A percentile compares a stretch with the other conserved stretches of the same genome.
phyloP scores from a whole-genome alignment of 2,329 filamentous ascomycete genomes.

The Blastomyces gilchristii region DNA sequence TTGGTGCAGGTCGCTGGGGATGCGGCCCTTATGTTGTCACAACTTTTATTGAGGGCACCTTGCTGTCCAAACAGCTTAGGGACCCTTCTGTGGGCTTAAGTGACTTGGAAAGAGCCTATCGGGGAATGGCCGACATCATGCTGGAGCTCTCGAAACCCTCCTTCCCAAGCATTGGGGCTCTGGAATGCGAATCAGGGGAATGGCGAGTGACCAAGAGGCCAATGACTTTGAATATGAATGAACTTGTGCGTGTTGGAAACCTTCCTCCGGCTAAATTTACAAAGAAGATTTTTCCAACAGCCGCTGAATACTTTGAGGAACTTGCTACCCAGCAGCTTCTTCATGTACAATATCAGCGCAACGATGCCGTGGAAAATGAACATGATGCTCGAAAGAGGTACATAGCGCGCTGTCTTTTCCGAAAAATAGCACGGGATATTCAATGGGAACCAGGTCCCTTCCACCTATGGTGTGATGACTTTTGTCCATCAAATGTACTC shows the following conservation, averaged over 20 bases:
- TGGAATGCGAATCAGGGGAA: slow-evolving; percentile 4
- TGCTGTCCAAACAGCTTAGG: slow-evolving; percentile 12
- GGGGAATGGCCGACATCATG: slow-evolving; percentile 11
- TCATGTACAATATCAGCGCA: slow-evolving; percentile 34
- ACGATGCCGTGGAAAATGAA: slow-evolving; percentile 27
- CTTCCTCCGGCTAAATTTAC: slow-evolving; percentile 8
- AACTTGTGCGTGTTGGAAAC: slow-evolving; percentile 13
- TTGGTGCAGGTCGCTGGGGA: slow-evolving; percentile 4
- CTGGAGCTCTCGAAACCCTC: slow-evolving; percentile 13
- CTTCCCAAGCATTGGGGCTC: slow-evolving; percentile 13
- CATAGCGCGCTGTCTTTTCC: slow-evolving; percentile 35
- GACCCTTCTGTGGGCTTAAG: slow-evolving; percentile 10
- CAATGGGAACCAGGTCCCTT: slow-evolving; percentile 14
- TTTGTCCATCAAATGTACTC: slow-evolving; percentile 27
- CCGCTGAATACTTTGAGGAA: slow-evolving; percentile 8
- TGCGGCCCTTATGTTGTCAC: slow-evolving; percentile 10
- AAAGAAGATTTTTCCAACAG: slow-evolving; percentile 4
- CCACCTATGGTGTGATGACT: slow-evolving; percentile 28
- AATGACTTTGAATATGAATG: slow-evolving; percentile 14
- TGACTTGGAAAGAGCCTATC: slow-evolving; percentile 11
- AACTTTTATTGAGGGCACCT: slow-evolving; percentile 13
- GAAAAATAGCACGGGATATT: slow-evolving; percentile 20
- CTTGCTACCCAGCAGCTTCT: slow-evolving; percentile 8
- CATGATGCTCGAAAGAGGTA: slow-evolving; percentile 37
- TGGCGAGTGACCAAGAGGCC: slow-evolving; percentile 10